phyloP scores from a whole-genome alignment of 208 protist species.

The Crithidia expoeki region DNA sequence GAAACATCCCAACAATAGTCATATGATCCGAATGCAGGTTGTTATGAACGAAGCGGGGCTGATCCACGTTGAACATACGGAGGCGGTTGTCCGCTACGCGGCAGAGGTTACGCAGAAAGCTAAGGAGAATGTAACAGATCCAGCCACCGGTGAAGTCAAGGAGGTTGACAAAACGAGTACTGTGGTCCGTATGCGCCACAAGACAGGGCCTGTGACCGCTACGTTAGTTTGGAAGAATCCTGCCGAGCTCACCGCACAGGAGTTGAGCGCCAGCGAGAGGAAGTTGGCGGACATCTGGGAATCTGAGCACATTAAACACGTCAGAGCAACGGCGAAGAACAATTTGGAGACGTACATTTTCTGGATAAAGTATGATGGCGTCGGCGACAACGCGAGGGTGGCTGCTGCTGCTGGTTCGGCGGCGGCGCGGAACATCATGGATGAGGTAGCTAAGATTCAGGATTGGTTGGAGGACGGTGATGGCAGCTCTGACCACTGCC shows the following conservation, averaged over 20 bases:
- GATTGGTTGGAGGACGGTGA: constrained; percentile 85
- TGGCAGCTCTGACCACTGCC: constrained; percentile 62
- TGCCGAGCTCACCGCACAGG: constrained; percentile 36
- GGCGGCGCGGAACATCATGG: constrained; percentile 39
- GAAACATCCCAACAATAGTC: constrained; percentile 74
- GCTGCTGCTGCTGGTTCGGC: constrained; percentile 18
- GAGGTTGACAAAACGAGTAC: constrained; percentile 23
- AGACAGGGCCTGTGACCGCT: constrained; percentile 27
- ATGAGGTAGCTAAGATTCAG: constrained; percentile 33
- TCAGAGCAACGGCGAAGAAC: constrained; percentile 72
- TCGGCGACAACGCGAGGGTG: constrained; percentile 53
- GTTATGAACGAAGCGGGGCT: constrained; percentile 73
- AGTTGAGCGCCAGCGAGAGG: constrained; percentile 25
- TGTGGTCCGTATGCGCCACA: constrained; percentile 47
- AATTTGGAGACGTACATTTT: constrained; percentile 85
- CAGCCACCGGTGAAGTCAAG: constrained; percentile 25
- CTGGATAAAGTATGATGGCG: constrained; percentile 70
- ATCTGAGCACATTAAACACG: constrained; percentile 66
- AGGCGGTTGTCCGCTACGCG: constrained; percentile 63
- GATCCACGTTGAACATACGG: constrained; percentile 65
- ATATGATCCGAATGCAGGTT: constrained; percentile 82
- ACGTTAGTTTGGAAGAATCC: constrained; percentile 50
- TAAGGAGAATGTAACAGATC: constrained; percentile 36
- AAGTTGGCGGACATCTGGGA: constrained; percentile 57
- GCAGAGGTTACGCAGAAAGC: constrained; percentile 51